Percentiles rank a stretch among this genome's conserved stretches.
Evolutionary conservation across 108 stramenopile species (phyloP).

Genomic region (Skeletonema marinoi): DNA sequence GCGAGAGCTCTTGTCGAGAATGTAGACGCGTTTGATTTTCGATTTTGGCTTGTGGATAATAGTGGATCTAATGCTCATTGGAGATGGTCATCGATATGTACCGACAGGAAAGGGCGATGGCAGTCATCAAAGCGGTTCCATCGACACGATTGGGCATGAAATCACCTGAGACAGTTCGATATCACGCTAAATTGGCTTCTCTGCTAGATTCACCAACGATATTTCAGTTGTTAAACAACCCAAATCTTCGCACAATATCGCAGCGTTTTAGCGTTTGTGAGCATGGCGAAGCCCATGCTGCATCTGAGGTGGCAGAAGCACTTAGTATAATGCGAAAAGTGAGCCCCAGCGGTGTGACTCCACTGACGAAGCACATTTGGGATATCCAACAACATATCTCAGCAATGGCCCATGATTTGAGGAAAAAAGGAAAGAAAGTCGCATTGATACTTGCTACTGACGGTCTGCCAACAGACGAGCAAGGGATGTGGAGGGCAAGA

Average conservation of each 20-base stretch:
- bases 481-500: constrained; percentile 36
- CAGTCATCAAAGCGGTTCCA: constrained; percentile 31
- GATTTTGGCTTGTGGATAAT: constrained; percentile 47
- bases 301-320: constrained; percentile 44
- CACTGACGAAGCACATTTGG: constrained; percentile 58
- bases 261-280: constrained; percentile 61
- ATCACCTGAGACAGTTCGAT: constrained; percentile 62
- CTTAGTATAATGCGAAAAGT: constrained; percentile 28
- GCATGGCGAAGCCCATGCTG: constrained; percentile 18
- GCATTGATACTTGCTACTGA: constrained; percentile 62
- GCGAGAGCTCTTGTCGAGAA: constrained; percentile 39
- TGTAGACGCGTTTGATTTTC: constrained; percentile 22
- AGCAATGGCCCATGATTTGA: constrained; percentile 34
- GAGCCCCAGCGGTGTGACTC: constrained; percentile 64
- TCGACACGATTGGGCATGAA: constrained; percentile 75
- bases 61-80: constrained; percentile 66
- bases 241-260: constrained; percentile 36
- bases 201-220: constrained; percentile 57
- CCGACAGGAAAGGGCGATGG: constrained; percentile 17
- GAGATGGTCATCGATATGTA: constrained; percentile 61
- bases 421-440: constrained; percentile 43
- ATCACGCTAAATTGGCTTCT: constrained; percentile 69
- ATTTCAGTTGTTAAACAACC: constrained; percentile 67
- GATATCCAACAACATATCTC: constrained; percentile 48
- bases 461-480: constrained; percentile 53